phyloP scores from a whole-genome alignment of 371 early-diverging fungal species.

The Dichotomocladium elegans region DNA sequence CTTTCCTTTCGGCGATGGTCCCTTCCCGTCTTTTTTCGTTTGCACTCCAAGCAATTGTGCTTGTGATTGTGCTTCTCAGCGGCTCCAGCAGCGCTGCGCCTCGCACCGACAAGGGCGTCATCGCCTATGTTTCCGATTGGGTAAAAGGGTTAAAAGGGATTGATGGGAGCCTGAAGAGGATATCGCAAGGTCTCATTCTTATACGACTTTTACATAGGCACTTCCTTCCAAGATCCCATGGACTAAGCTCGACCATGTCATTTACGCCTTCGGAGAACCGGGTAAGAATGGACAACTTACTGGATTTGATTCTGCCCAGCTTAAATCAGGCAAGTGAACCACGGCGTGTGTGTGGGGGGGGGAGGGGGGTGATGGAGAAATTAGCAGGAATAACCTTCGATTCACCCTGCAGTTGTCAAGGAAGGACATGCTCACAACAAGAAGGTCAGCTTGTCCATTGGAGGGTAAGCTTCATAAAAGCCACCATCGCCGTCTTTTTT shows the following conservation, averaged over 20 bases:
- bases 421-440: conserved; percentile 36
- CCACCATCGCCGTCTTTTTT: not conserved
- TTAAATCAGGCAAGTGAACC: conserved; percentile 13
- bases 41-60: not conserved
- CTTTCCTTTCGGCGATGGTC: conserved; percentile 4
- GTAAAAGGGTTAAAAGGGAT: conserved; percentile 14
- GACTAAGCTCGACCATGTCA: conserved; percentile 35
- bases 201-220: conserved; percentile 7
- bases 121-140: conserved; percentile 41
- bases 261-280: conserved; percentile 39
- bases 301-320: conserved; percentile 14
- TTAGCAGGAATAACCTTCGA: too few species aligned
- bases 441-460: conserved; percentile 35
- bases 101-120: conserved; percentile 2
- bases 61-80: not conserved
- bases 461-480: conserved; percentile 23
- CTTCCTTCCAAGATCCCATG: conserved; percentile 29
- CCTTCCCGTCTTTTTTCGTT: conserved; percentile 8
- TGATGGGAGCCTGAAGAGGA: too few species aligned
- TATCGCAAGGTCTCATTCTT: not conserved
- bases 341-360: too few species aligned
- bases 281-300: conserved; percentile 21
- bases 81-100: not conserved
- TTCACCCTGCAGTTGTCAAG: conserved; percentile 31
- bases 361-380: too few species aligned